phyloP scores from a whole-genome alignment of 108 stramenopile genomes.

The Nannochloropsis salina region DNA sequence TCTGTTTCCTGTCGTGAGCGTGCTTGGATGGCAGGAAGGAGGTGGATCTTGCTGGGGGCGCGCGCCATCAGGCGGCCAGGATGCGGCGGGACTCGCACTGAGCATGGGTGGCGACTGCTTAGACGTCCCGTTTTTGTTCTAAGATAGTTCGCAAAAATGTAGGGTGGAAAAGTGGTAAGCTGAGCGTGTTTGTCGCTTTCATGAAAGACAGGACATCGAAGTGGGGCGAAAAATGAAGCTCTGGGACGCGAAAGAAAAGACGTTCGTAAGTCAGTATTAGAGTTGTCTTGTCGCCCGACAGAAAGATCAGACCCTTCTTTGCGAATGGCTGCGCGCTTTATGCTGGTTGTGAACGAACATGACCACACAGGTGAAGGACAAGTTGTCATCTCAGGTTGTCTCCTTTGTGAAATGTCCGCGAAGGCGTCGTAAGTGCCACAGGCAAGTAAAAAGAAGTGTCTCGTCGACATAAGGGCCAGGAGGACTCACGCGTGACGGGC shows the following conservation, averaged over 20 bases:
- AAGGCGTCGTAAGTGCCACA: too few species aligned
- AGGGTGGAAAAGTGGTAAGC: too few species aligned
- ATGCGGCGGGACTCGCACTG: neutral
- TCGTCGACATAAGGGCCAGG: too few species aligned
- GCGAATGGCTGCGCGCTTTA: too few species aligned
- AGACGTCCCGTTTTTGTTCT: neutral
- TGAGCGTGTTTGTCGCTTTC: neutral
- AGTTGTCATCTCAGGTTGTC: too few species aligned
- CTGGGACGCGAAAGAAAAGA: slow-evolving; percentile 16
- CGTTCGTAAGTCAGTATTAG: neutral
- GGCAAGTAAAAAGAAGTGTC: too few species aligned
- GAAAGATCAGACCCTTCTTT: slow-evolving; percentile 5
- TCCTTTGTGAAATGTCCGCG: too few species aligned
- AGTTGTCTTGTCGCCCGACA: neutral
- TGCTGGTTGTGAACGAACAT: too few species aligned
- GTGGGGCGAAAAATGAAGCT: slow-evolving; percentile 4
- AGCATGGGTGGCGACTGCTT: neutral
- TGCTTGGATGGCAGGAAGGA: neutral
- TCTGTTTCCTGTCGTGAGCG: too few species aligned
- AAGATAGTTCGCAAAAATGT: neutral
- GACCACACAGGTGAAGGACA: too few species aligned
- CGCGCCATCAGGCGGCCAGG: neutral
- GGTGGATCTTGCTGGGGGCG: neutral
- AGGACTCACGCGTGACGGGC: too few species aligned
- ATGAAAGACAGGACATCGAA: neutral